Evolutionary conservation across 2,329 filamentous ascomycete genomes (phyloP).

Genomic region (Ceratocystis variospora): DNA sequence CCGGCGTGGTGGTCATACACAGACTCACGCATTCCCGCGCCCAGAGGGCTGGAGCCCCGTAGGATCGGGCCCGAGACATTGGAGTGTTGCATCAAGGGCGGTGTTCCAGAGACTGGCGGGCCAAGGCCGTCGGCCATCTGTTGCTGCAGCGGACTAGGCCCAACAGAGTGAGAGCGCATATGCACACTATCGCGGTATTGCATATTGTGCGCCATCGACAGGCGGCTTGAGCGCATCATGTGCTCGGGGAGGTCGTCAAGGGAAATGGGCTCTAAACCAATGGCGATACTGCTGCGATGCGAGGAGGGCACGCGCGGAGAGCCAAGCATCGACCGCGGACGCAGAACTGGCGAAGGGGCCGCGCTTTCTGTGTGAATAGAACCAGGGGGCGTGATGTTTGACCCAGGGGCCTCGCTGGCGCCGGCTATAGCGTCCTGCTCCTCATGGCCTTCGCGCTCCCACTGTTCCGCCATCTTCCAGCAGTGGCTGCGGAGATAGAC

Average conservation of each 20-base stretch:
- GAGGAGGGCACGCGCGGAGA: slow-evolving; percentile 13
- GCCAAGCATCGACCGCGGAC: slow-evolving; percentile 10
- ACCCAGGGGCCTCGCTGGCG: not conserved
- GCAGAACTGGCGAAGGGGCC: slow-evolving; percentile 12
- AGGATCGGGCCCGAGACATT: slow-evolving; percentile 12
- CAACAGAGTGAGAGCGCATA: slow-evolving; percentile 14
- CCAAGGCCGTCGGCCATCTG: slow-evolving; percentile 17
- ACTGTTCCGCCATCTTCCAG: slow-evolving; percentile 40
- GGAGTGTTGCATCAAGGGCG: slow-evolving; percentile 11
- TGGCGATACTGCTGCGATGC: slow-evolving; percentile 31
- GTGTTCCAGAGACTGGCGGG: slow-evolving; percentile 15
- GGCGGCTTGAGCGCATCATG: slow-evolving; percentile 13
- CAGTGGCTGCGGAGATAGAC: slow-evolving; percentile 46
- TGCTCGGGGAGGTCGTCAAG: slow-evolving; percentile 16
- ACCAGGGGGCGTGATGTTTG: slow-evolving; percentile 19
- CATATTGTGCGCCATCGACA: slow-evolving; percentile 10
- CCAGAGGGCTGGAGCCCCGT: slow-evolving; percentile 24
- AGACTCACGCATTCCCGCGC: slow-evolving; percentile 21
- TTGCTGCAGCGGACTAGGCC: slow-evolving; percentile 14
- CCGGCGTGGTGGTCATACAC: slow-evolving; percentile 24
- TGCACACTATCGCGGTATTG: slow-evolving; percentile 12
- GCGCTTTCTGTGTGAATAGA: slow-evolving; percentile 10
- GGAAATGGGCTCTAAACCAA: slow-evolving; percentile 32
- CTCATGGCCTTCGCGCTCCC: slow-evolving; percentile 30
- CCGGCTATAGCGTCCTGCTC: slow-evolving; percentile 16